phyloP scores from a whole-genome alignment of 73 alveolate genomes.

The Stentor roeselii region DNA sequence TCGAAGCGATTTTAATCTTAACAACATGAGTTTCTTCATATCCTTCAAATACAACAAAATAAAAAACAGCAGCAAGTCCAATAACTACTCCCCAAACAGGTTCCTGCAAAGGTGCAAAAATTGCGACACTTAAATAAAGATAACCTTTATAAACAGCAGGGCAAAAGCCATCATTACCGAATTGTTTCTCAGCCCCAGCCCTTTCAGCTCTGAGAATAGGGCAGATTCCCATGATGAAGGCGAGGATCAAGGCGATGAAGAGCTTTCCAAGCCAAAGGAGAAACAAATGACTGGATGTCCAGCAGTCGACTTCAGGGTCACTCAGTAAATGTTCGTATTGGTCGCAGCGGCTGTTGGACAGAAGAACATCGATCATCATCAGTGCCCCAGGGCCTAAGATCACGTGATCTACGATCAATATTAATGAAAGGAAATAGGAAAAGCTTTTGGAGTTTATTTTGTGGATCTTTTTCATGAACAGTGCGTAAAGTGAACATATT shows the following conservation, averaged over 20 bases:
- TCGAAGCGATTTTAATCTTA: neutral
- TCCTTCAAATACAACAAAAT: neutral
- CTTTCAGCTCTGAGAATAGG: constrained; percentile 12
- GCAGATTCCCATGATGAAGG: neutral
- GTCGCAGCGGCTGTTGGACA: neutral
- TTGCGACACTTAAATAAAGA: neutral
- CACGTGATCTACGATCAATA: neutral
- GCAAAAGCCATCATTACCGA: neutral
- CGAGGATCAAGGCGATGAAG: neutral
- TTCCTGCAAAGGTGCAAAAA: neutral
- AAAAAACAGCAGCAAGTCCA: neutral
- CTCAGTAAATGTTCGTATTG: too few species aligned
- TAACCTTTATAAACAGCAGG: neutral
- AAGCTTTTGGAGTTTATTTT: neutral
- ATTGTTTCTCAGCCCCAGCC: neutral
- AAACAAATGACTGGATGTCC: neutral
- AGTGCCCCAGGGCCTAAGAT: neutral
- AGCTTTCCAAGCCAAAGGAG: neutral
- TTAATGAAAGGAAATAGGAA: neutral
- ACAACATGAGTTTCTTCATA: neutral
- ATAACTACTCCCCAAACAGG: neutral
- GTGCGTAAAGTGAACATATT: neutral
- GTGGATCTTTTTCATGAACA: neutral
- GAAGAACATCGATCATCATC: neutral
- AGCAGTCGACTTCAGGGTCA: constrained; percentile 2